phyloP scores from a whole-genome alignment of 768 basidiomycete species.

The Tulasnella sp. region DNA sequence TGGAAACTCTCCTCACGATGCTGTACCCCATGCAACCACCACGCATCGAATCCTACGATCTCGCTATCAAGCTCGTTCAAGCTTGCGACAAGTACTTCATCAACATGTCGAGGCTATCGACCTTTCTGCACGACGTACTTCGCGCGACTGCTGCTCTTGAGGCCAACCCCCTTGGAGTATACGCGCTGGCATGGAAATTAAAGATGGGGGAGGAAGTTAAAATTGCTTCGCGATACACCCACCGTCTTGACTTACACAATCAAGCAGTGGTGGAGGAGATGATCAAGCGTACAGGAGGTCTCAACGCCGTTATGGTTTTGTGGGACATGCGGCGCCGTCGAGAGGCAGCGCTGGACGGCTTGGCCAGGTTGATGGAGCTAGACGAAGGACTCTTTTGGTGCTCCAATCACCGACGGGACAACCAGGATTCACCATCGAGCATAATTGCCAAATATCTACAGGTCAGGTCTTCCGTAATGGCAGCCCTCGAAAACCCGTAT shows the following conservation, averaged over 20 bases:
- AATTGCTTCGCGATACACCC: conserved; percentile 22
- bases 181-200: conserved; percentile 21
- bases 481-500: conserved; percentile 19
- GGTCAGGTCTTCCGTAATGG: neutral
- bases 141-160: neutral
- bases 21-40: conserved; percentile 14
- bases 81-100: conserved; percentile 23
- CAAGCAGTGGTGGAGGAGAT: neutral
- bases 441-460: neutral
- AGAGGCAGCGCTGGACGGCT: neutral
- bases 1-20: neutral
- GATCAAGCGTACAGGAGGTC: neutral
- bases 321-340: conserved; percentile 11
- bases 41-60: conserved; percentile 9
- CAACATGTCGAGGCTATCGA: neutral
- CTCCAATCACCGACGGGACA: no score
- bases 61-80: conserved; percentile 17
- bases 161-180: conserved; percentile 9
- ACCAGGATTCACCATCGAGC: neutral
- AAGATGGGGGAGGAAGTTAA: conserved; percentile 1
- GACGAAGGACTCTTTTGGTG: neutral
- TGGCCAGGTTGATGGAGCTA: conserved; percentile 3
- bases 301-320: neutral
- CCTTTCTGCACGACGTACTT: conserved; percentile 6
- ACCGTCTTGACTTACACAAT: neutral